These are phyloP conservation scores for Rosellinia necatrix DNA, from an alignment of 2,329 filamentous ascomycete genomes.

Conservation along the genomic window DNA sequence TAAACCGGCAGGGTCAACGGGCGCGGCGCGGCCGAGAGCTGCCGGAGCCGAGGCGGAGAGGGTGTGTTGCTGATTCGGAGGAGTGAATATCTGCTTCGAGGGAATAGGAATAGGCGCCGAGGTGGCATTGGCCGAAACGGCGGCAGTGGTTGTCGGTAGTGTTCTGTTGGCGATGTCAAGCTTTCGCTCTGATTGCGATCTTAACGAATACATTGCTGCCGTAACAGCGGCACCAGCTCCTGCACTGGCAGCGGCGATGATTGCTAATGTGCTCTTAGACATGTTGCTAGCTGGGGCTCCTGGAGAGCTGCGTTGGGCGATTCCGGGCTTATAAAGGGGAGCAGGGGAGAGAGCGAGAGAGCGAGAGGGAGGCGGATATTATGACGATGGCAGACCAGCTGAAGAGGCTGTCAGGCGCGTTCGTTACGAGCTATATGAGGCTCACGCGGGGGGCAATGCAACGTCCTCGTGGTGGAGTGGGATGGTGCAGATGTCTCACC, in stretches of 20 bases:
- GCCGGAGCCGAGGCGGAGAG: constrained; percentile 41
- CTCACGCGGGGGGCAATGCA: constrained; percentile 36
- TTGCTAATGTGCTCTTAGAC: constrained; percentile 78
- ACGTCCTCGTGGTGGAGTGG: constrained; percentile 38
- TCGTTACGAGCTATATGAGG: constrained; percentile 32
- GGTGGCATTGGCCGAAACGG: constrained; percentile 41
- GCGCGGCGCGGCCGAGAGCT: constrained; percentile 42
- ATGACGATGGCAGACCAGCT: constrained; percentile 20
- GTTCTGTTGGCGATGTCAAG: constrained; percentile 47
- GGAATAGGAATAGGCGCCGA: constrained; percentile 51
- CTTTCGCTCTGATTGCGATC: constrained; percentile 45
- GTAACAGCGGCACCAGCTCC: constrained; percentile 77
- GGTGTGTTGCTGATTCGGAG: constrained; percentile 36
- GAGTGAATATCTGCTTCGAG: constrained; percentile 60
- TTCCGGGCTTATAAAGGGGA: constrained; percentile 31
- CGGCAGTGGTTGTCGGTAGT: constrained; percentile 43
- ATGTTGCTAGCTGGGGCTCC: constrained; percentile 51
- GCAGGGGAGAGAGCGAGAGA: neutral
- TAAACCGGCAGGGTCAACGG: constrained; percentile 75
- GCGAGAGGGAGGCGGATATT: constrained; percentile 10
- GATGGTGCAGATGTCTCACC: constrained; percentile 31
- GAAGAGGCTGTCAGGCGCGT: constrained; percentile 33
- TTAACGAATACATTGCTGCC: constrained; percentile 67
- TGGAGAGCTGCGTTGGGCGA: constrained; percentile 22
- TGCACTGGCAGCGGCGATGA: constrained; percentile 76